These are phyloP conservation scores for Dioszegia aurantiaca DNA, from an alignment of 768 basidiomycete genomes.

Conservation along the genomic window DNA sequence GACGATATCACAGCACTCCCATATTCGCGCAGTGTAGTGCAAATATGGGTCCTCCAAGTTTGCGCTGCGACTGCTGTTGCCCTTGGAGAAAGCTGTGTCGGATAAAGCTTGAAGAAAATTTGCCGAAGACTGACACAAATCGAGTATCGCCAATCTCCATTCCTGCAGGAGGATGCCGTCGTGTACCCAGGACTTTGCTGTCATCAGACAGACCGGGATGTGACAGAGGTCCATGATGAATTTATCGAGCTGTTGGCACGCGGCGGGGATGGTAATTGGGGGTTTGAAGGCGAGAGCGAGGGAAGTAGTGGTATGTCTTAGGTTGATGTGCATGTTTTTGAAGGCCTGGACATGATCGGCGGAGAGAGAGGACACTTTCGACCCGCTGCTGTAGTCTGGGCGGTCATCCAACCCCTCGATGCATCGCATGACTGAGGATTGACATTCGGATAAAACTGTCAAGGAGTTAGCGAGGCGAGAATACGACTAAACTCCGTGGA, in stretches of 20 bases:
- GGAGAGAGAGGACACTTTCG: neutral
- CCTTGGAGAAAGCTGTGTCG: neutral
- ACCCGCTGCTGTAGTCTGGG: neutral
- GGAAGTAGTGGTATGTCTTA: conserved; percentile 32
- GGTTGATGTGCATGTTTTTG: conserved; percentile 16
- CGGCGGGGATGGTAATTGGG: conserved; percentile 36
- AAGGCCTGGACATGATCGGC: conserved; percentile 22
- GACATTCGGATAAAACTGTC: too few relatives aligned
- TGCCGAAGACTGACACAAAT: conserved; percentile 18
- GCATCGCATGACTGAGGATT: too few relatives aligned
- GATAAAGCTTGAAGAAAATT: conserved; percentile 20
- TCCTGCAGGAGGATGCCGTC: conserved; percentile 21
- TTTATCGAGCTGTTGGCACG: conserved; percentile 33
- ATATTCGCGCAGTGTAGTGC: conserved; percentile 36
- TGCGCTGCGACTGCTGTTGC: neutral
- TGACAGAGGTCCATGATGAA: conserved; percentile 23
- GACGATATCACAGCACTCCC: conserved; percentile 36
- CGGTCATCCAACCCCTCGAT: too few relatives aligned
- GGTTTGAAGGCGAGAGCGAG: conserved; percentile 40
- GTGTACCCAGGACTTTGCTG: neutral
- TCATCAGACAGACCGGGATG: conserved; percentile 31
- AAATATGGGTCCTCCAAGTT: conserved; percentile 27
- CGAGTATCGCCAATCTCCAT: conserved; percentile 29
- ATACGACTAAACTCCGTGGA: too few relatives aligned
- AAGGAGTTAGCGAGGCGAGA: too few relatives aligned